Conservation (phyloP, 1,284 basidiomycete genomes). For the Rhodotorula glutinis region DNA sequence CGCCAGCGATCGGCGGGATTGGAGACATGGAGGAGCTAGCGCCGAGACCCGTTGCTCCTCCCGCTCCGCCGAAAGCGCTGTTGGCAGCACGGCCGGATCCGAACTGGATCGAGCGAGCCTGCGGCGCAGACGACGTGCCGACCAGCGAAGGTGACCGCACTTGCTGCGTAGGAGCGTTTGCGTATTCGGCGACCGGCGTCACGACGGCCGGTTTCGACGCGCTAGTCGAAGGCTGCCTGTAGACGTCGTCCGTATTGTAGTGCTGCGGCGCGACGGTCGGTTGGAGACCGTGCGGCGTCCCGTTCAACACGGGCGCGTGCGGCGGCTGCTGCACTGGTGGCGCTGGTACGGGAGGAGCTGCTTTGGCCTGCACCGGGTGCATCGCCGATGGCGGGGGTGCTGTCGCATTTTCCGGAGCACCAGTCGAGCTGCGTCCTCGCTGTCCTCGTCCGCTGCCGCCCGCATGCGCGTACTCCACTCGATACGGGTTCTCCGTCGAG, state of each 20-base stretch:
- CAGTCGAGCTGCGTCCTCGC: slow-evolving; percentile 2
- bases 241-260: background rate
- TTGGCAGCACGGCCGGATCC: background rate
- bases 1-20: background rate
- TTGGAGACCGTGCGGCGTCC: background rate
- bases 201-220: background rate
- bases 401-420: background rate
- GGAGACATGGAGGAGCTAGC: background rate
- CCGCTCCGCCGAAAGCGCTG: background rate
- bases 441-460: slow-evolving; percentile 6
- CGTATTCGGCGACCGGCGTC: background rate
- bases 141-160: background rate
- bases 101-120: slow-evolving; percentile 1
- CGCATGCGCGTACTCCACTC: slow-evolving; percentile 10
- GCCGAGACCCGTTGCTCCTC: background rate
- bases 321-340: background rate
- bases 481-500: slow-evolving; percentile 21
- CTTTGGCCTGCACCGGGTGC: background rate
- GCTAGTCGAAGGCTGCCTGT: background rate
- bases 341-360: background rate
- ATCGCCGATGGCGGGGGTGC: background rate
- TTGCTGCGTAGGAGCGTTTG: too few species aligned
- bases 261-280: background rate
- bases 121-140: background rate
- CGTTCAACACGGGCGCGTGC: background rate